These are phyloP conservation scores for Colletotrichum tropicicola DNA, from an alignment of 2,329 filamentous ascomycete genomes.

Conservation along the genomic window DNA sequence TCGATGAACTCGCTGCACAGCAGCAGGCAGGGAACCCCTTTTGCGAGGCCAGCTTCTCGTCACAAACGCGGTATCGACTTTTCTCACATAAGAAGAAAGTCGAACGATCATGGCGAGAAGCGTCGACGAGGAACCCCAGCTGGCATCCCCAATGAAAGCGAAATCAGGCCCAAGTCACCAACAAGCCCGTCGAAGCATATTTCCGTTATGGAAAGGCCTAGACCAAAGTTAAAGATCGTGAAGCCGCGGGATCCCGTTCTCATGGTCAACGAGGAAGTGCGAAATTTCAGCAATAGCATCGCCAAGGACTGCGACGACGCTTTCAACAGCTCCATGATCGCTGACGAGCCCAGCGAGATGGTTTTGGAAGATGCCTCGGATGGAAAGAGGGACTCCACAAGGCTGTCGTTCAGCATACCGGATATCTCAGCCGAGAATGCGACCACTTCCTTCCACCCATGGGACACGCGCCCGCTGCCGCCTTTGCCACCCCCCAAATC, in stretches of 20 bases:
- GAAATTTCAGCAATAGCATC: slow-evolving; percentile 85
- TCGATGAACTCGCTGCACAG: slow-evolving; percentile 62
- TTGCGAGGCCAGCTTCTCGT: slow-evolving; percentile 51
- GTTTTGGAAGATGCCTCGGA: slow-evolving; percentile 42
- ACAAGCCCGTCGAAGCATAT: slow-evolving; percentile 12
- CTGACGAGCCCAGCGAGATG: slow-evolving; percentile 41
- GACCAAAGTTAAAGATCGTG: slow-evolving; percentile 36
- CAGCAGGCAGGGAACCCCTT: slow-evolving; percentile 51
- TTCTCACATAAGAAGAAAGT: slow-evolving; percentile 54
- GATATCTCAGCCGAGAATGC: slow-evolving; percentile 40
- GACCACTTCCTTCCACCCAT: slow-evolving; percentile 42
- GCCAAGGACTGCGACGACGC: slow-evolving; percentile 89
- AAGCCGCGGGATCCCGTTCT: slow-evolving; percentile 31
- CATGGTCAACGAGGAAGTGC: slow-evolving; percentile 75
- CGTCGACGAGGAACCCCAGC: slow-evolving; percentile 1
- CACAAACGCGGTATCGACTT: slow-evolving; percentile 66
- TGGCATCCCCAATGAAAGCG: background rate
- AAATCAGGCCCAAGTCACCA: slow-evolving; percentile 6
- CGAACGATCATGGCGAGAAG: slow-evolving; percentile 30
- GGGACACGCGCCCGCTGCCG: slow-evolving; percentile 61
- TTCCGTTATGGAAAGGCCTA: slow-evolving; percentile 27
- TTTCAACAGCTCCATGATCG: slow-evolving; percentile 74
- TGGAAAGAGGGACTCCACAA: slow-evolving; percentile 46
- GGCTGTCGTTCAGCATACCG: slow-evolving; percentile 52
- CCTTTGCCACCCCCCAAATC: slow-evolving; percentile 49